These are phyloP conservation scores for Gorgonomyces haynaldii DNA, from an alignment of 192 early-diverging fungal species.

Conservation along the genomic window DNA sequence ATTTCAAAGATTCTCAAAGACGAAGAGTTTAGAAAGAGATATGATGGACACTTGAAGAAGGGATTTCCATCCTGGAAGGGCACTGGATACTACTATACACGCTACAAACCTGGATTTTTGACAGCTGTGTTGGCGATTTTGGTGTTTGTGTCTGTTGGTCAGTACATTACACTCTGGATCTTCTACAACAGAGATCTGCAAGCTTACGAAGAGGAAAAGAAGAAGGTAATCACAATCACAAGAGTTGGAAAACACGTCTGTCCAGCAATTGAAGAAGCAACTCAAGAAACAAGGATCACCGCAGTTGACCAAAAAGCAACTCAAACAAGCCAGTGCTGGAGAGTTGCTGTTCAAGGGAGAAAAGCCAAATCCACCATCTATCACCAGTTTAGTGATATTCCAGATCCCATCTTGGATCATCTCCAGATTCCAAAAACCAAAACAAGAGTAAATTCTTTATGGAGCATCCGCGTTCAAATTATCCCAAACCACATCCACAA, in stretches of 20 bases:
- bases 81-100: conserved; percentile 25
- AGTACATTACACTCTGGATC: conserved; percentile 26
- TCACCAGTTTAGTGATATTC: neutral
- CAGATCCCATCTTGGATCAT: neutral
- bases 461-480: no score
- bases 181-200: conserved; percentile 6
- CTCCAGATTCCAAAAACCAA: neutral
- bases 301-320: neutral
- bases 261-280: neutral
- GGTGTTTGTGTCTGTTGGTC: conserved; percentile 22
- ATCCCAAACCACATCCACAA: no score
- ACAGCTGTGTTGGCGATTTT: conserved; percentile 21
- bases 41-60: conserved; percentile 30
- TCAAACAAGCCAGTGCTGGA: neutral
- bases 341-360: neutral
- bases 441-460: neutral
- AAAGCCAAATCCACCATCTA: neutral
- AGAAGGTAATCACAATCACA: neutral
- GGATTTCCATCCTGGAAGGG: conserved; percentile 39
- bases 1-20: conserved; percentile 28
- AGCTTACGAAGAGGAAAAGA: neutral
- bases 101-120: conserved; percentile 30
- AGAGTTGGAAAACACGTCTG: neutral
- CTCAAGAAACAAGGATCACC: conserved; percentile 1
- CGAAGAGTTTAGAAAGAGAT: conserved; percentile 21